These are phyloP conservation scores for Termitomyces sp. DNA, from an alignment of 768 basidiomycete genomes.

Conservation along the genomic window DNA sequence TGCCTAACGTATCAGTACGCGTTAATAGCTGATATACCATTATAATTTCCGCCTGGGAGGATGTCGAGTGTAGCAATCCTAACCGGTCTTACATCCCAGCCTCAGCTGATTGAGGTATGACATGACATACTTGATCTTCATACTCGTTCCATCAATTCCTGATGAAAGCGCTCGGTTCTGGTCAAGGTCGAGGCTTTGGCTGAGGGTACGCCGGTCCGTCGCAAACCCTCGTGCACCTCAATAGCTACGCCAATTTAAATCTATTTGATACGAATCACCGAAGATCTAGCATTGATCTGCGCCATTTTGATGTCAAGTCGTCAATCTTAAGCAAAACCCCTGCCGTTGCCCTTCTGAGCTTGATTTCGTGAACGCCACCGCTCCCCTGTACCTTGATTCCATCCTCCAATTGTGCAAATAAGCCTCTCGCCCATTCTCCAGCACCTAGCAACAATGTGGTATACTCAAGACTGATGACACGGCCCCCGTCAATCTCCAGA, in stretches of 20 bases:
- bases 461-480: conserved; percentile 69
- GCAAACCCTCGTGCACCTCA: not conserved
- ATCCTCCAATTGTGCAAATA: conserved; percentile 62
- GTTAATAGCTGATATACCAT: no score
- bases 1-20: no score
- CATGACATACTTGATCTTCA: not conserved
- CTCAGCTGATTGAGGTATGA: not conserved
- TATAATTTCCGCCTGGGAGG: no score
- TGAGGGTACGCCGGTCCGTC: not conserved
- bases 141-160: not conserved
- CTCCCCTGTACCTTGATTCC: conserved; percentile 57
- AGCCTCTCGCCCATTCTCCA: conserved; percentile 75
- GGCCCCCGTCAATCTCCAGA: conserved; percentile 73
- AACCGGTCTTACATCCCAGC: not conserved
- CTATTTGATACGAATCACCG: conserved; percentile 4
- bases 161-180: not conserved
- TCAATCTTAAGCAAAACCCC: conserved; percentile 81
- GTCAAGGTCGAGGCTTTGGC: not conserved
- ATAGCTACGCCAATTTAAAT: not conserved
- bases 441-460: conserved; percentile 62
- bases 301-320: conserved; percentile 63
- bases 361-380: conserved; percentile 60
- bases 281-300: conserved; percentile 52
- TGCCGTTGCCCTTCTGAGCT: conserved; percentile 64
- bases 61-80: not conserved